Percentiles rank a stretch among this genome's conserved stretches.
phyloP scores from a whole-genome alignment of 495 filamentous ascomycete genomes.

The Hyphodiscus hymeniophilus region DNA sequence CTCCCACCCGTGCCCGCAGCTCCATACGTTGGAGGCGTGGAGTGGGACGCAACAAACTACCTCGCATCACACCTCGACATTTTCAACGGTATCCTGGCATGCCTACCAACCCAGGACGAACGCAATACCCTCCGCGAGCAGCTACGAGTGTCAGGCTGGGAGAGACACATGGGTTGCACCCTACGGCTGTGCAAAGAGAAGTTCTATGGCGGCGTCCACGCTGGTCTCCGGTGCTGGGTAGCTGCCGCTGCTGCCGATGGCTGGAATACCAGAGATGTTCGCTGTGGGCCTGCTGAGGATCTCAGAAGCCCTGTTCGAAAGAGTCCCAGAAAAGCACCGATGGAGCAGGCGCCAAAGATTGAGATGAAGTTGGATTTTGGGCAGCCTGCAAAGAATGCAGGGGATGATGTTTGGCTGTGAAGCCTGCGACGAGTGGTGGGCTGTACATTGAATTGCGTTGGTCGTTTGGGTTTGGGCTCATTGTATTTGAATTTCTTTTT shows the following conservation, averaged over 20 bases:
- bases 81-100: conserved; percentile 85
- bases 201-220: conserved; percentile 87
- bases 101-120: conserved; percentile 58
- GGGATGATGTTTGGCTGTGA: conserved; percentile 21
- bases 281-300: conserved; percentile 55
- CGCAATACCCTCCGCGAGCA: conserved; percentile 73
- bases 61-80: conserved; percentile 87
- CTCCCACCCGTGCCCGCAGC: conserved; percentile 88
- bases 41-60: conserved; percentile 98
- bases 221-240: conserved; percentile 83
- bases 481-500: background rate
- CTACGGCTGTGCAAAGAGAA: conserved; percentile 94
- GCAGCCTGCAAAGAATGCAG: conserved; percentile 3
- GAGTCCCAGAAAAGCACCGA: conserved; percentile 25
- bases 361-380: conserved; percentile 43
- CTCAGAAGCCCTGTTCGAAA: conserved; percentile 43
- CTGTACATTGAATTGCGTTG: conserved; percentile 2
- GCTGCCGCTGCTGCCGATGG: conserved; percentile 77
- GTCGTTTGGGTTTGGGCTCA: background rate
- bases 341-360: conserved; percentile 39
- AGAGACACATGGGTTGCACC: conserved; percentile 77
- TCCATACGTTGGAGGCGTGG: conserved; percentile 94
- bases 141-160: conserved; percentile 78
- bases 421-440: background rate
- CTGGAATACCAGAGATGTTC: conserved; percentile 71